A percentile compares a stretch with the other conserved stretches of the same genome.
Evolutionary conservation across 2,329 filamentous ascomycete genomes (phyloP).

Genomic region (Monosporascus sp.): DNA sequence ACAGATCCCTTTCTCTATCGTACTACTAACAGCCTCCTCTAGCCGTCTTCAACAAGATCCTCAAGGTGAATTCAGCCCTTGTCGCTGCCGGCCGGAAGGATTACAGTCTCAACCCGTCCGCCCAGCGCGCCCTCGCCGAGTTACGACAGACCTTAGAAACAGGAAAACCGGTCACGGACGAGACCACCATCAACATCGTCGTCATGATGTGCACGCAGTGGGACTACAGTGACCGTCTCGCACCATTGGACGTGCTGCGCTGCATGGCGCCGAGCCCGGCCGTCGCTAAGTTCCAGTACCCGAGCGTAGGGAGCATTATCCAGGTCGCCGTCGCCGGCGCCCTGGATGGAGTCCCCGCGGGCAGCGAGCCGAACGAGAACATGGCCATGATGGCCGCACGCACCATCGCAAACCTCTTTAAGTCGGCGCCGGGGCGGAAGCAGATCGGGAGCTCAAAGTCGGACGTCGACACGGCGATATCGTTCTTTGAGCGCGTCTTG

Average conservation of each 20-base stretch:
- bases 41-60: conserved; percentile 71
- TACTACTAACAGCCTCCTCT: conserved; percentile 6
- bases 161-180: conserved; percentile 42
- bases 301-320: conserved; percentile 54
- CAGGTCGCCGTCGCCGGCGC: conserved; percentile 39
- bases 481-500: conserved; percentile 58
- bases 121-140: conserved; percentile 57
- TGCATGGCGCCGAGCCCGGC: conserved; percentile 66
- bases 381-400: conserved; percentile 84
- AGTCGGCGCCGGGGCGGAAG: conserved; percentile 63
- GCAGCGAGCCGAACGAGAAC: conserved; percentile 61
- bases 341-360: conserved; percentile 45
- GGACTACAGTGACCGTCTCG: conserved; percentile 75
- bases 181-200: conserved; percentile 56
- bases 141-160: conserved; percentile 62
- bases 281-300: conserved; percentile 55
- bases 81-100: conserved; percentile 68
- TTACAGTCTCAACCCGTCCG: conserved; percentile 65
- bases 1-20: not conserved
- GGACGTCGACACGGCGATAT: conserved; percentile 51
- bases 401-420: conserved; percentile 78
- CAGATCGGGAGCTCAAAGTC: conserved; percentile 52
- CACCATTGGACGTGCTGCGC: conserved; percentile 83
- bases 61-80: conserved; percentile 69
- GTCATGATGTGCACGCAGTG: conserved; percentile 71